Conservation (phyloP, 164 flowering plant species). For the Vitis labrusca region DNA sequence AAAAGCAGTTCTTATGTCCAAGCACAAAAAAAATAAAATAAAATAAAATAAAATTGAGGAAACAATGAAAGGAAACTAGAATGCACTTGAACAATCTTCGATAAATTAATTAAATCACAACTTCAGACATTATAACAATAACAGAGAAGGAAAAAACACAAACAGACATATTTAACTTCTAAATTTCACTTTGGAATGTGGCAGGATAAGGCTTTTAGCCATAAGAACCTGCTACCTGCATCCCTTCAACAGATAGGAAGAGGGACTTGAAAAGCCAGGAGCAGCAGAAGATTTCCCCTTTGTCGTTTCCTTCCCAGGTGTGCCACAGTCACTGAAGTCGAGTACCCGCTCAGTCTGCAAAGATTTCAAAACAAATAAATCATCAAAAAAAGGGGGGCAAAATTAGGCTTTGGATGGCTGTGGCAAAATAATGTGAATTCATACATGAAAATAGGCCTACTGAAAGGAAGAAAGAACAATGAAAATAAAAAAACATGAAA, state of each 20-base stretch:
- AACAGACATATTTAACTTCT: neutral
- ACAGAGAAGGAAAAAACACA: neutral
- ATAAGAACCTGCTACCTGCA: conserved; percentile 51
- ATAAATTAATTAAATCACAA: neutral
- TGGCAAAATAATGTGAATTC: too few species aligned
- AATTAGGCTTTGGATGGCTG: too few species aligned
- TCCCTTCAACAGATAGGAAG: conserved; percentile 71
- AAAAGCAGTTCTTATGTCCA: too few species aligned
- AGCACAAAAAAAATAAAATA: too few species aligned
- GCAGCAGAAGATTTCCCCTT: conserved; percentile 30
- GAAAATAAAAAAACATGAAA: too few species aligned
- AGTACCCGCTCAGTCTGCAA: conserved; percentile 79
- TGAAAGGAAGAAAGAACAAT: too few species aligned
- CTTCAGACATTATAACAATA: neutral
- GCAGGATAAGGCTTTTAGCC: neutral
- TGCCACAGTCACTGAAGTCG: conserved; percentile 91
- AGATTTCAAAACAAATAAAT: conserved; percentile 1
- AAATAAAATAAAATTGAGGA: too few species aligned
- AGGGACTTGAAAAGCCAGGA: conserved; percentile 52
- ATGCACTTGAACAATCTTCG: neutral
- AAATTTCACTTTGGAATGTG: too few species aligned
- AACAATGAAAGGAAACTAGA: neutral
- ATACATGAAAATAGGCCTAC: too few species aligned
- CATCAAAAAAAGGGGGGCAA: too few species aligned
- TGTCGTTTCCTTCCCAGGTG: conserved; percentile 56